Percentiles rank a stretch among this genome's conserved stretches.
Conservation (phyloP, 805 yeast species). For the Brettanomyces anomalus region DNA sequence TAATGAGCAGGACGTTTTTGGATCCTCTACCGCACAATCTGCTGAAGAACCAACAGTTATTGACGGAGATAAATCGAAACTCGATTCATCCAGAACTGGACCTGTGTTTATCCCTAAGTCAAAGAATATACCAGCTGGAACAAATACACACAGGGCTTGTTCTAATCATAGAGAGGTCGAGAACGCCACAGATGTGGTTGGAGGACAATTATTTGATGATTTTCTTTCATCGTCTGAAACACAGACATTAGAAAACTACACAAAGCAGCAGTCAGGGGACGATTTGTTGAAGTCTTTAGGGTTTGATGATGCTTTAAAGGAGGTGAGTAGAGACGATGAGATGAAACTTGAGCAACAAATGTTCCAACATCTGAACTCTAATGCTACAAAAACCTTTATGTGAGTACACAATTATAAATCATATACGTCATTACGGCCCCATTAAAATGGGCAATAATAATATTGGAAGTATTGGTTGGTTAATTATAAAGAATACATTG, state of each 20-base stretch:
- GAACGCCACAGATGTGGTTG: neutral
- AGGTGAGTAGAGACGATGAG: neutral
- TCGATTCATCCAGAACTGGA: neutral
- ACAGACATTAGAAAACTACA: neutral
- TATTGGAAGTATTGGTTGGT: too few species aligned
- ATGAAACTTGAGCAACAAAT: too few species aligned
- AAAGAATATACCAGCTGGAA: too few species aligned
- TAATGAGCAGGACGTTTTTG: neutral
- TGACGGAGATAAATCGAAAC: neutral
- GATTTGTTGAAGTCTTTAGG: conserved; percentile 2
- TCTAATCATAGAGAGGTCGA: too few species aligned
- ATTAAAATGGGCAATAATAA: too few species aligned
- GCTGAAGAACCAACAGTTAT: neutral
- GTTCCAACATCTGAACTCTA: too few species aligned
- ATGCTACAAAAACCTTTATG: too few species aligned
- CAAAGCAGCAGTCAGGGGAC: neutral
- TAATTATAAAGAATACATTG: too few species aligned
- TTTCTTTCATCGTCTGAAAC: neutral
- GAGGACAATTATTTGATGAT: conserved; percentile 1
- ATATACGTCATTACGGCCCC: too few species aligned
- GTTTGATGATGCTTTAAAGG: conserved; percentile 1
- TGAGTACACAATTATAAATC: too few species aligned
- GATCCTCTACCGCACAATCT: neutral
- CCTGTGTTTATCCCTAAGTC: neutral
- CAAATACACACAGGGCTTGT: too few species aligned